These are phyloP conservation scores for Neurospora sp. DNA, from an alignment of 2,329 filamentous ascomycete species.

Conservation along the genomic window DNA sequence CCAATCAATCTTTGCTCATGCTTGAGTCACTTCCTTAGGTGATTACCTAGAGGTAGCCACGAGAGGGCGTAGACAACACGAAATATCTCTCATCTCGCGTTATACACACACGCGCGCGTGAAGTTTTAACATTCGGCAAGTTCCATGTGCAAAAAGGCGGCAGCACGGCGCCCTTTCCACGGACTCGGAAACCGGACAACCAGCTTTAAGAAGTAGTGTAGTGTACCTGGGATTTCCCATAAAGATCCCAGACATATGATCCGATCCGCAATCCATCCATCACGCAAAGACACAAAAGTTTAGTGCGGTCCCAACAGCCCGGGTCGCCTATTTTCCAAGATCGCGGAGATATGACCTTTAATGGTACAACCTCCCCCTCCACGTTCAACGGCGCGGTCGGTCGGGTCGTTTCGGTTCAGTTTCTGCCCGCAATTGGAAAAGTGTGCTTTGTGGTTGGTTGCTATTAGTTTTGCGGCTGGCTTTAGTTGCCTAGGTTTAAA, in stretches of 20 bases:
- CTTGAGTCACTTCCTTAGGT: neutral
- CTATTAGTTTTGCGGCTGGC: neutral
- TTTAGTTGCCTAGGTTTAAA: neutral
- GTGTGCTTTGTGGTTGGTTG: neutral
- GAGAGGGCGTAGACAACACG: neutral
- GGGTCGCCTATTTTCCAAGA: neutral
- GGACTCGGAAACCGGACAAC: too few species aligned
- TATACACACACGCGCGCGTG: neutral
- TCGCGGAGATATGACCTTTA: neutral
- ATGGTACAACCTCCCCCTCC: neutral
- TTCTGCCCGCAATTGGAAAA: neutral
- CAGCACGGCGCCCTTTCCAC: neutral
- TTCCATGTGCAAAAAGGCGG: neutral
- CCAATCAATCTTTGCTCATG: neutral
- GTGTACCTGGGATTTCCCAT: neutral
- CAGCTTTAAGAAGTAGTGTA: too few species aligned
- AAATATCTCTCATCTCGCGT: neutral
- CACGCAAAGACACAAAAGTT: neutral
- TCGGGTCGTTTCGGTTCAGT: neutral
- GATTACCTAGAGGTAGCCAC: neutral
- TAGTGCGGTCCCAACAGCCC: neutral
- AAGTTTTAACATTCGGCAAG: neutral
- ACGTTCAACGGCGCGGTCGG: neutral
- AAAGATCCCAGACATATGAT: neutral
- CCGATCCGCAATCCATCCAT: neutral